Base-by-base conservation (phyloP, 2,329 filamentous ascomycete genomes). In the Colletotrichum simmondsii region DNA sequence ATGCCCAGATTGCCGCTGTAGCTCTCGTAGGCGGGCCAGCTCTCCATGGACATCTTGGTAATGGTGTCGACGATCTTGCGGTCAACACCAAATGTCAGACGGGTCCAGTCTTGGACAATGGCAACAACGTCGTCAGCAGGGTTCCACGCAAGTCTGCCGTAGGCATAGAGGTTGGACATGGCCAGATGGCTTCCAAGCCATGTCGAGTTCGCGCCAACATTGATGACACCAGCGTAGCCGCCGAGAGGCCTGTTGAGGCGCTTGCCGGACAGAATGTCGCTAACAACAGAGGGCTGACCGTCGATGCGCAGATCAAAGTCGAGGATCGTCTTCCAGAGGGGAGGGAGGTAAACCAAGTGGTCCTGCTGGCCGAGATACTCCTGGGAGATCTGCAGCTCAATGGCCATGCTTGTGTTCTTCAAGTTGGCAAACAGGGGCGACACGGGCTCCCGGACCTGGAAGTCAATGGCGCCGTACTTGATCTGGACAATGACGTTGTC, bases 381-480 rank as follows among this genome's bases (percentile, higher is more conserved):
- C 76, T 93, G 92, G 0, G 88, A 87, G 22, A 94, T 86, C 77
- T 93, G 87, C 2, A 94, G 83, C 79, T 94, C 92, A 49, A 94
- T 89, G 0, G 90, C 89, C 12, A 81, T 79, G 26, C 78, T 79
- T 0, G 87, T 89, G 56, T 85, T 75, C 6, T 73, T 77, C 16
- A 89, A 77, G 63, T 87, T 82, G 1, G 86, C 86, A 74, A 94
- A 93, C 1, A 94, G 81, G 0, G 92, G 92, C 4, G 89, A 92
- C 1, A 87, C 81, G 1, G 92, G 90, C 78, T 94, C 92, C 46
- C 92, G 88, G 12, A 93, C 90, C 77, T 94, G 92, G 80, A 94
- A 94, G 77, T 94, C 92, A 72, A 94, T 94, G 0, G 92, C 92
- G 0, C 92, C 92, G 74, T 92, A 93, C 80, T 94, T 94, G 80